Evolutionary conservation across 352 stramenopile genomes (phyloP).

Genomic region (Pythium sp.): DNA sequence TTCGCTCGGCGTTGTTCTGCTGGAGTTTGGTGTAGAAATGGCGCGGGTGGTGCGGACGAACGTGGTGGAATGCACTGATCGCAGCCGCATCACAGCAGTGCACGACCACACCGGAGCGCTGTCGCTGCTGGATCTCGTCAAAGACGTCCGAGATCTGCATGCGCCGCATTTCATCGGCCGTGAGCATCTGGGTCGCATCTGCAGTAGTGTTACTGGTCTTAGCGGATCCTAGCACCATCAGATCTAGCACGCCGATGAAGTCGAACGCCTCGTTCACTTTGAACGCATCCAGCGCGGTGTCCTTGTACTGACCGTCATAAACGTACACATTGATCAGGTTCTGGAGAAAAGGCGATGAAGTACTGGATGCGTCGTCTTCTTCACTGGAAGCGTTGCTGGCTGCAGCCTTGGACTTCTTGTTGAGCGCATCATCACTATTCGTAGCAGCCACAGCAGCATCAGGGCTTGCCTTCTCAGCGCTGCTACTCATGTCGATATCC

Average conservation of each 20-base stretch:
- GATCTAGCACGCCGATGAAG: conserved; percentile 72
- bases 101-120: conserved; percentile 48
- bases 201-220: conserved; percentile 10
- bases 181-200: conserved; percentile 19
- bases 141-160: conserved; percentile 68
- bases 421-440: conserved; percentile 12
- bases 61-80: conserved; percentile 40
- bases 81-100: conserved; percentile 56
- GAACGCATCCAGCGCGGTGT: conserved; percentile 47
- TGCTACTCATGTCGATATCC: conserved; percentile 8
- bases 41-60: conserved; percentile 42
- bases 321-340: conserved; percentile 66
- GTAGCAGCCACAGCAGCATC: not conserved
- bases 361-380: not conserved
- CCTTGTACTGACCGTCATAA: conserved; percentile 63
- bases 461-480: not conserved
- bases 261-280: conserved; percentile 85
- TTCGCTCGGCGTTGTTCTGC: conserved; percentile 33
- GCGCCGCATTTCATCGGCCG: conserved; percentile 38
- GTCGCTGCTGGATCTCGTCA: conserved; percentile 49
- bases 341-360: conserved; percentile 11
- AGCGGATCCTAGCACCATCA: conserved; percentile 40
- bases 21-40: conserved; percentile 31
- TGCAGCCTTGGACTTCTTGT: conserved; percentile 47
- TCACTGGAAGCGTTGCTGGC: not conserved